phyloP scores from a whole-genome alignment of 345 rosid species.

The Bruguiera parviflora region DNA sequence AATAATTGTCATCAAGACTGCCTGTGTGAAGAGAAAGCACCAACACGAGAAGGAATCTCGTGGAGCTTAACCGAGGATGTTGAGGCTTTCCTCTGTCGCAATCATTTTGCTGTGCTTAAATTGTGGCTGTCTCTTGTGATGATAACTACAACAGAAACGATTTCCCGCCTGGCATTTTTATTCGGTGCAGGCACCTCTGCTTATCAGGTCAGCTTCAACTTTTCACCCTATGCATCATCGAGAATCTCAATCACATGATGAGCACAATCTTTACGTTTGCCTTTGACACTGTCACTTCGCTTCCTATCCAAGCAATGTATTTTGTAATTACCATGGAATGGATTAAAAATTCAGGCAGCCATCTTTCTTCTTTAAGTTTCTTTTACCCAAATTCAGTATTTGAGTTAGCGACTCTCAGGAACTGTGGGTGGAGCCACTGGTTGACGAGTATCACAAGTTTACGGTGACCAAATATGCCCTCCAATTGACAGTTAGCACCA shows the following conservation, averaged over 20 bases:
- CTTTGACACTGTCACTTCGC: too few relatives aligned
- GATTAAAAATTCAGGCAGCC: background rate
- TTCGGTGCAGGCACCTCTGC: slow-evolving; percentile 64
- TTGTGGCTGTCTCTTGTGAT: slow-evolving; percentile 9
- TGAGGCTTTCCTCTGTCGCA: too few relatives aligned
- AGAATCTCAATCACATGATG: background rate
- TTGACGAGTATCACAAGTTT: slow-evolving; percentile 57
- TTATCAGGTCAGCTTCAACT: slow-evolving; percentile 38
- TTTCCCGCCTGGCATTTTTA: slow-evolving; percentile 54
- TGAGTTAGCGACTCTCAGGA: slow-evolving; percentile 27
- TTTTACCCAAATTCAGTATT: background rate
- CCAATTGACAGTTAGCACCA: background rate
- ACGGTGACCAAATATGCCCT: slow-evolving; percentile 29
- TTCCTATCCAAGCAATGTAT: too few relatives aligned
- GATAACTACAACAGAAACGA: slow-evolving; percentile 41
- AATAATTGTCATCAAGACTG: too few relatives aligned
- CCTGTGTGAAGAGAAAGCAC: too few relatives aligned
- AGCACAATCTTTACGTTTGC: too few relatives aligned
- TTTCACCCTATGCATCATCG: background rate
- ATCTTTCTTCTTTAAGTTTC: background rate
- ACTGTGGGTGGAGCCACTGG: slow-evolving; percentile 31
- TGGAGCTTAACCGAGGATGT: too few relatives aligned
- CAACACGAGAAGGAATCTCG: too few relatives aligned
- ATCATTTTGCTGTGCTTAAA: too few relatives aligned
- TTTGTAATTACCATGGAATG: background rate